These are phyloP conservation scores for Cyberlindnera galapagoensis DNA, from an alignment of 805 yeast genomes.

Conservation along the genomic window DNA sequence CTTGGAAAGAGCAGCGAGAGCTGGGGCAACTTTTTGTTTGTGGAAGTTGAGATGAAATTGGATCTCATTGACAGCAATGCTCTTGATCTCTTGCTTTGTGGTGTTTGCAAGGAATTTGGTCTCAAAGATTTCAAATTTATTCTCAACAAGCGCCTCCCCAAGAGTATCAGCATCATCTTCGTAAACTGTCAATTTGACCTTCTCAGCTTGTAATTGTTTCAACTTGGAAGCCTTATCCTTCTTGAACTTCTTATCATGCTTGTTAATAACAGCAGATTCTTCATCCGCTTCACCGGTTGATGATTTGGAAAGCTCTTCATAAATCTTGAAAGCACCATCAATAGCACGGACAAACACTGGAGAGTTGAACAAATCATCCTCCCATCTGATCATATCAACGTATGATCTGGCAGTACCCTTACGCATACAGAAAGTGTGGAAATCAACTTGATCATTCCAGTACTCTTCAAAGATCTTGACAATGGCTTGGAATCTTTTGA, in stretches of 20 bases:
- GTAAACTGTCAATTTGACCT: slow-evolving; percentile 33
- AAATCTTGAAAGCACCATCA: slow-evolving; percentile 53
- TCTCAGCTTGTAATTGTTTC: slow-evolving; percentile 48
- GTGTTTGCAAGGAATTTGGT: slow-evolving; percentile 34
- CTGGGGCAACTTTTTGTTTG: slow-evolving; percentile 21
- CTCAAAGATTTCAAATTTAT: slow-evolving; percentile 39
- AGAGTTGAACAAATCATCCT: slow-evolving; percentile 59
- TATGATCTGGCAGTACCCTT: slow-evolving; percentile 88
- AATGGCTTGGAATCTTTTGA: slow-evolving; percentile 70
- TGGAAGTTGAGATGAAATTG: slow-evolving; percentile 20
- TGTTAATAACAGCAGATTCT: slow-evolving; percentile 24
- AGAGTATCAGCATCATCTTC: slow-evolving; percentile 51
- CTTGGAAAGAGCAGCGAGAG: slow-evolving; percentile 17
- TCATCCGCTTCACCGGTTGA: slow-evolving; percentile 10
- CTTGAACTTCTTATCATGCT: slow-evolving; percentile 53
- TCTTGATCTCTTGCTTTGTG: slow-evolving; percentile 38
- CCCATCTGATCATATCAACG: slow-evolving; percentile 75
- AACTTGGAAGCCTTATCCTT: slow-evolving; percentile 35
- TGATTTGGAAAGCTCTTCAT: slow-evolving; percentile 27
- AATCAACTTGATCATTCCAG: slow-evolving; percentile 83
- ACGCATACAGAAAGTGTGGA: slow-evolving; percentile 88
- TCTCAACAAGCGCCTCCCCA: slow-evolving; percentile 40
- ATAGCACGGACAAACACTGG: slow-evolving; percentile 71
- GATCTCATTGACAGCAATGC: slow-evolving; percentile 21
- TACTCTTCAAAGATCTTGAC: slow-evolving; percentile 63